Evolutionary conservation across 1,284 basidiomycete species (phyloP).

Genomic region (Fomitiporia mediterranea): DNA sequence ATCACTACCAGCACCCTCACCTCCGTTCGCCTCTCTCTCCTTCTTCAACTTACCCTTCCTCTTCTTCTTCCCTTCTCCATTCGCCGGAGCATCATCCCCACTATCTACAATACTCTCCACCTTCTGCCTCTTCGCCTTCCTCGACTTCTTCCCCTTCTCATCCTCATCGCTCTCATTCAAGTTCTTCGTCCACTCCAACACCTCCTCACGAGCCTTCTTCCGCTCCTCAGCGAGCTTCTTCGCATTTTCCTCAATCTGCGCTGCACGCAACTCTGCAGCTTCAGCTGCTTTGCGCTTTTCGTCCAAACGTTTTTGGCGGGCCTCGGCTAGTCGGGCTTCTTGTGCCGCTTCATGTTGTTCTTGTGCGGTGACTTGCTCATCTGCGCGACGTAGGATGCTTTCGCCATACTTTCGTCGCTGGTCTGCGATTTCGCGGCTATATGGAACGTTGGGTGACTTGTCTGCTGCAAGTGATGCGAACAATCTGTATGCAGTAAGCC

Average conservation of each 20-base stretch:
- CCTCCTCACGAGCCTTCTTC: conserved; percentile 71
- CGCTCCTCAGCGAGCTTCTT: conserved; percentile 74
- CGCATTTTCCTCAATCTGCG: conserved; percentile 54
- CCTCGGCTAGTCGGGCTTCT: conserved; percentile 69
- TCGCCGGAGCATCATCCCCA: conserved; percentile 29
- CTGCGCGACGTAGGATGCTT: conserved; percentile 72
- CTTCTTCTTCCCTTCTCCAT: conserved; percentile 47
- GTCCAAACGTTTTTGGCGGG: conserved; percentile 61
- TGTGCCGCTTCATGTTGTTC: conserved; percentile 70
- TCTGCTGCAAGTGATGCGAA: conserved; percentile 81
- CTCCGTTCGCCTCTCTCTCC: conserved; percentile 34
- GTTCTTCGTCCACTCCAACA: conserved; percentile 67
- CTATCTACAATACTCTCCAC: conserved; percentile 31
- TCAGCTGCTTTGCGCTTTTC: conserved; percentile 58
- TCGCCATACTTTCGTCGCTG: conserved; percentile 87
- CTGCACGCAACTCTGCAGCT: conserved; percentile 48
- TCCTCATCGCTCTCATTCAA: conserved; percentile 69
- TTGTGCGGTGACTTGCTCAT: conserved; percentile 74
- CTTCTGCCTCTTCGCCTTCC: conserved; percentile 38
- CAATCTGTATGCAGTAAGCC: conserved; percentile 44
- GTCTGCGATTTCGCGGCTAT: conserved; percentile 81
- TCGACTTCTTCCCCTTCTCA: conserved; percentile 46
- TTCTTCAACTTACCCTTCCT: conserved; percentile 48
- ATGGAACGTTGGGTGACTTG: conserved; percentile 67
- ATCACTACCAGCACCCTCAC: conserved; percentile 35